Evolutionary conservation across 139 green algal genomes (phyloP), one percentile per base, ranked within the genome.

Genomic region (Raphidocelis subcapitata): DNA sequence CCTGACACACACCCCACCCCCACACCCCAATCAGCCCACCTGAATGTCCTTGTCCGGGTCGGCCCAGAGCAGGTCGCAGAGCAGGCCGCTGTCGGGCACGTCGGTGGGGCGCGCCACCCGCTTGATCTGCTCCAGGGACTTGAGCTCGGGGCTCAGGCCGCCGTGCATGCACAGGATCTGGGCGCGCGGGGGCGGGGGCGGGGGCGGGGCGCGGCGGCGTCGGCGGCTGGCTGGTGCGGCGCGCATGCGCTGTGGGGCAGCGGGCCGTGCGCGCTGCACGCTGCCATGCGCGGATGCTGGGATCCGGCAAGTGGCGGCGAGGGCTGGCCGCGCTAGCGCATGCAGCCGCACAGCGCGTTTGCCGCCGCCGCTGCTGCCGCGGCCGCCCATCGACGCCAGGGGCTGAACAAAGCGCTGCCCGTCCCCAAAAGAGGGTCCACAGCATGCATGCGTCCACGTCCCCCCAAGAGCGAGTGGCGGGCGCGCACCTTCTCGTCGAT

Each of bases 81-180:
- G 86, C 71, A 99, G 84, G 8, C 96, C 96, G 15, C 92, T 92
- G 81, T 99, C 96, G 3, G 96, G 96, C 31, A 99, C 96, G 65
- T 99, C 96, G 35, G 93, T 98, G 3, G 96, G 96, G 20, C 96
- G 83, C 33, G 92, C 85, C 60, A 99, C 94, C 55, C 94, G 90
- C 81, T 98, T 98, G 69, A 99, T 98, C 81, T 99, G 95, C 71
- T 99, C 95, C 73, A 99, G 78, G 0, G 83, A 91, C 81, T 99
- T 98, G 28, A 99, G 83, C 85, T 99, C 96, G 3, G 96, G 96
- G 1, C 92, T 98, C 37, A 99, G 85, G n/a, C 96, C 96, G 32
- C 96, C 96, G 75, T 99, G 96, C 93, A 99, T 99, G 89, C 96
- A 99, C 54, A 99, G 81, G 68, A 99, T 99, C 92, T 95, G 88